A percentile compares a stretch with the other conserved stretches of the same genome.
Conservation (phyloP, 345 rosid species). For the Brassica juncea region DNA sequence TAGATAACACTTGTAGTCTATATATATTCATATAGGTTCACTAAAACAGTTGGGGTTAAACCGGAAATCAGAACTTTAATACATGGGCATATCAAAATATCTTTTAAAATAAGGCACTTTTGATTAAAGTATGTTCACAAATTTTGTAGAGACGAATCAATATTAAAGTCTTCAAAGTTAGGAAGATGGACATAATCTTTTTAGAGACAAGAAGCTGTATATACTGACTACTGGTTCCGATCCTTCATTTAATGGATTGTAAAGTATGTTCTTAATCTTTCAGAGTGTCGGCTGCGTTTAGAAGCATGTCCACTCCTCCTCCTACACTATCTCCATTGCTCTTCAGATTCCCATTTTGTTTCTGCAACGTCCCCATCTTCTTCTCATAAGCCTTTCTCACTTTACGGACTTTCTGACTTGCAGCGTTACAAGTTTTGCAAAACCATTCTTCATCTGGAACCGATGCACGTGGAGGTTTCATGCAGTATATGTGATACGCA, state of each 20-base stretch:
- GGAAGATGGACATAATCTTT: background rate
- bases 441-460: conserved; percentile 81
- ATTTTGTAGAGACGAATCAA: no score
- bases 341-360: conserved; percentile 37
- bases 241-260: conserved; percentile 30
- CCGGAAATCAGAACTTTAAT: background rate
- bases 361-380: conserved; percentile 39
- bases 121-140: no score
- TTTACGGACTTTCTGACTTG: conserved; percentile 51
- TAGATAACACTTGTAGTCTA: no score
- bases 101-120: background rate
- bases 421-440: conserved; percentile 68
- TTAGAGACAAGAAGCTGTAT: background rate
- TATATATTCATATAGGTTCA: no score
- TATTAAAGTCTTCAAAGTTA: background rate
- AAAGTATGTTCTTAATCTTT: conserved; percentile 51
- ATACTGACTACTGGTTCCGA: background rate
- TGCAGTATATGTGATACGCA: conserved; percentile 83
- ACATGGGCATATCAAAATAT: conserved; percentile 24
- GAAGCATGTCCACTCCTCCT: conserved; percentile 71
- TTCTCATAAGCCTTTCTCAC: conserved; percentile 51
- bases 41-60: background rate
- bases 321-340: conserved; percentile 10
- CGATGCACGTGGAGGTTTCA: conserved; percentile 59
- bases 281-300: conserved; percentile 70